phyloP scores from a whole-genome alignment of 495 filamentous ascomycete genomes.

The Apodospora peruviana region DNA sequence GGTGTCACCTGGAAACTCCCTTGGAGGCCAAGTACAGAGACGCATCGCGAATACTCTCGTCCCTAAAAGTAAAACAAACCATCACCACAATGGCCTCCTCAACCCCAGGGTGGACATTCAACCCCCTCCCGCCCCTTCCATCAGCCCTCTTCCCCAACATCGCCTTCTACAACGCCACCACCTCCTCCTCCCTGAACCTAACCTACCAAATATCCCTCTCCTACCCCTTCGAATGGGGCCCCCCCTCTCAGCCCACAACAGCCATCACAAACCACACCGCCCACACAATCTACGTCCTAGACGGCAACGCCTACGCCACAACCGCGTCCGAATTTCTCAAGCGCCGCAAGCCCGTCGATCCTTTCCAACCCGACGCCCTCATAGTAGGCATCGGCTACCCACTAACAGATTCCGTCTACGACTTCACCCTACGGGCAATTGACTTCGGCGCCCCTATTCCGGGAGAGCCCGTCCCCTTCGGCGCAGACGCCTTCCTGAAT shows the following conservation, averaged over 20 bases:
- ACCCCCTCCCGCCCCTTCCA: slow-evolving; percentile 5
- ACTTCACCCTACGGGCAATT: slow-evolving; percentile 7
- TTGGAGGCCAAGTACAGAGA: too few relatives aligned
- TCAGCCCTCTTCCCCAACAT: slow-evolving; percentile 17
- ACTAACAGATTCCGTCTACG: slow-evolving; percentile 13
- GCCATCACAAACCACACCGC: neutral
- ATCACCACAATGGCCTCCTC: too few relatives aligned
- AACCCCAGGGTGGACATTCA: neutral
- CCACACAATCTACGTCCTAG: slow-evolving; percentile 6
- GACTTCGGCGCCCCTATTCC: slow-evolving; percentile 9
- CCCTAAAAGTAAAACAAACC: too few relatives aligned
- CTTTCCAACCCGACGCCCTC: slow-evolving; percentile 9
- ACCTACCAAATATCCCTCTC: neutral
- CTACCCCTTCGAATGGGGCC: neutral
- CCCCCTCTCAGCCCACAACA: neutral
- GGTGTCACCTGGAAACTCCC: too few relatives aligned
- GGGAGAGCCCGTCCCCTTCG: slow-evolving; percentile 3
- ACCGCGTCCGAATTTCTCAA: slow-evolving; percentile 14
- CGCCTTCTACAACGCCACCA: slow-evolving; percentile 17
- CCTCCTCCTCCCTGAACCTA: slow-evolving; percentile 3
- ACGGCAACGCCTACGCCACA: slow-evolving; percentile 16
- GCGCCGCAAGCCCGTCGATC: slow-evolving; percentile 14
- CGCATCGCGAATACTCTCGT: too few relatives aligned
- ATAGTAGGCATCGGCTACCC: slow-evolving; percentile 17
- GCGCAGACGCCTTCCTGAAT: slow-evolving; percentile 9